Base-by-base conservation (phyloP, 2,329 filamentous ascomycete species). In the Aureobasidium sp. region DNA sequence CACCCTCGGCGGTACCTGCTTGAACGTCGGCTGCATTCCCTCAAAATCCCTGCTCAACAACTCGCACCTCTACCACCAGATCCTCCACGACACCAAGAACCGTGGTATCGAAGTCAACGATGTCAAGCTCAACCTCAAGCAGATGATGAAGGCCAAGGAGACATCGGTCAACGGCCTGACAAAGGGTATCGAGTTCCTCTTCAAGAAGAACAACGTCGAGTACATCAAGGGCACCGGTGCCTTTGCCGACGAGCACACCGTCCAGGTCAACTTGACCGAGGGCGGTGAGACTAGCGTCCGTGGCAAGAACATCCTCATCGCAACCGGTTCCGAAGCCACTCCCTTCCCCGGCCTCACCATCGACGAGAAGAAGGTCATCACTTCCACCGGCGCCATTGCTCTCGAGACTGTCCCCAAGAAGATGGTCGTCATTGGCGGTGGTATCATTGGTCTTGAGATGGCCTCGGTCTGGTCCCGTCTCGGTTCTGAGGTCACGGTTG, bases 31-130 rank as follows among this genome's bases (percentile, higher is more conserved):
- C 75, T 98, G 93, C 77, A 98, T 98, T 70, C 93, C 93, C 62
- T 98, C 93, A 61, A 98, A 98, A 77, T 96, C 93, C 59, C 88
- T 98, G 63, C 88, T 98, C 72, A 98, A 97, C 84, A 97, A 97
- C 80, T 96, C 93, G 64, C 90, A 96, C 73, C 81, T 97, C 57
- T 97, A 97, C 79, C 91, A 97, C 78, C 86, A 90, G 75, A 86
- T 96, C 68, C 82, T 94, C 57, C 91, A 98, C 77, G 93, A 98
- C 78, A 91, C 90, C 61, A 95, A 96, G 77, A 83, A 87, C 74
- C 89, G 93, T 70, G 93, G 93, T 70, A 98, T 98, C 70, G 91
- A 97, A 68, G 93, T 98, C 63, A 85, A 87, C 68, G 89, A 95
- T 75, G 91, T 98, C 67, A 94, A 95, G 74, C 85, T 98, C 68